Base-by-base conservation (phyloP, 2,329 filamentous ascomycete species). In the Epicoccum sorghinum region DNA sequence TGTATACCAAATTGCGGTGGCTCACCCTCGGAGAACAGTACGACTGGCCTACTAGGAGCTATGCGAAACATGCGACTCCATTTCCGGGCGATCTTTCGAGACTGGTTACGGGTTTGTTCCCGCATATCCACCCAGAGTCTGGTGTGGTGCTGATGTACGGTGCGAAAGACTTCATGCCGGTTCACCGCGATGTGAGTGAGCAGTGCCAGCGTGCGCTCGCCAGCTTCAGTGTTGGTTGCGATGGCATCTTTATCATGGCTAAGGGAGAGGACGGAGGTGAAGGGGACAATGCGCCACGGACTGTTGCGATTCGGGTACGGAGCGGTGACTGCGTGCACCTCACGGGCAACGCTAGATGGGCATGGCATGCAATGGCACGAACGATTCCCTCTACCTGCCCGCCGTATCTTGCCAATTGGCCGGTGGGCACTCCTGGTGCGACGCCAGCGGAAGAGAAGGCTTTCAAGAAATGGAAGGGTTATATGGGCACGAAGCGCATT, bases 311-410 rank as follows among this genome's bases (percentile, higher is more conserved):
- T 18, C 57, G 67, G 36, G 80, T 98, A 33, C 83, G 88, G 29
- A 96, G 91, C 2, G 93, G 95, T 0, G 93, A 98, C 77, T 91
- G 87, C 4, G 86, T 98, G 0, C 91, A 96, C 70, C 96, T 99
- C 89, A 88, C 86, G 44, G 84, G 89, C 25, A 83, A 88, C 55
- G 89, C 91, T 6, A 82, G 95, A 41, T 96, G 91, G 77, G 93
- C 93, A 3, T 98, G 93, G 93, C 95, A 98, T 76, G 93, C 90
- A 9, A 93, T 98, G 43, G 93, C 95, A 2, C 93, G 92, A 70
- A 89, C 97, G 3, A 72, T 97, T 39, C 84, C 87, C 41, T 84
- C 79, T 1, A 96, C 91, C 0, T 98, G 93, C 72, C 93, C 93
- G 0, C 76, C 78, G 0, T 89, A 87, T 74, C 77, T 98, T 45